phyloP scores from a whole-genome alignment of 306 rosid genomes.

The Medicago ruthenica region DNA sequence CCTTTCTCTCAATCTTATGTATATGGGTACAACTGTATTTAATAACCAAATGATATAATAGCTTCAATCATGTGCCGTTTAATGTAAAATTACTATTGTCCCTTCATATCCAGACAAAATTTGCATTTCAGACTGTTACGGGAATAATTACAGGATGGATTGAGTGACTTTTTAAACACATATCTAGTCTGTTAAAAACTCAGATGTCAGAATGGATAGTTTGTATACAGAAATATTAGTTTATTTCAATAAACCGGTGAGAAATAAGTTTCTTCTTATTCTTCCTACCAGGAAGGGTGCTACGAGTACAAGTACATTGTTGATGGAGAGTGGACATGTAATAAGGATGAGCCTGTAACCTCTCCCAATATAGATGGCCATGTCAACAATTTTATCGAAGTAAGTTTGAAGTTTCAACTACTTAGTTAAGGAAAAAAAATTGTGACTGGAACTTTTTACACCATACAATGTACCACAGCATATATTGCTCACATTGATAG shows the following conservation, averaged over 20 bases:
- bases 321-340: constrained; percentile 82
- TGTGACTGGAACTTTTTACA: neutral
- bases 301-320: constrained; percentile 93
- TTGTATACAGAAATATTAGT: constrained; percentile 3
- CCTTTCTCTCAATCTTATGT: constrained; percentile 22
- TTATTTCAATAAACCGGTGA: constrained; percentile 10
- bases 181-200: neutral
- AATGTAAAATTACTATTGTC: neutral
- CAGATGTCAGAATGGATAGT: constrained; percentile 28
- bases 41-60: constrained; percentile 10
- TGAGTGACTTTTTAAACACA: neutral
- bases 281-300: constrained; percentile 76
- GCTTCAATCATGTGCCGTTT: constrained; percentile 13
- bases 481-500: neutral
- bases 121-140: constrained; percentile 10
- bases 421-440: neutral
- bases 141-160: neutral
- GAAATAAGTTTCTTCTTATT: constrained; percentile 31
- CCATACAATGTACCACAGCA: neutral
- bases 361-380: constrained; percentile 85
- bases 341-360: constrained; percentile 54
- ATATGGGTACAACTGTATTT: neutral
- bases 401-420: constrained; percentile 52
- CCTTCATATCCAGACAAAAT: neutral
- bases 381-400: constrained; percentile 77